Percentiles rank a stretch among this genome's conserved stretches.
Evolutionary conservation across 352 stramenopile species (phyloP).

Genomic region (Globisporangium megalacanthum): DNA sequence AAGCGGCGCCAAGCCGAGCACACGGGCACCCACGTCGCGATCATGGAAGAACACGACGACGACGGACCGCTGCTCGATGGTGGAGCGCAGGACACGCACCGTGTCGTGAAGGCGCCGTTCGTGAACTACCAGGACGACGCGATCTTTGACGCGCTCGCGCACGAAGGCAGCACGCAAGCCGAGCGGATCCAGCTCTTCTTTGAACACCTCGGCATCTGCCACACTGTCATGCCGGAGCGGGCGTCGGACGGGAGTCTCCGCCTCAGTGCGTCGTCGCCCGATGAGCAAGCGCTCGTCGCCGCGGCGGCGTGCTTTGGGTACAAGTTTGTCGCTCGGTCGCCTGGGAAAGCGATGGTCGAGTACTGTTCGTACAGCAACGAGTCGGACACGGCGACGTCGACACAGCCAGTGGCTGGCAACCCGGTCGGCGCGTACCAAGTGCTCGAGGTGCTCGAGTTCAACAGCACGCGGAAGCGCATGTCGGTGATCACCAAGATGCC

Average conservation of each 20-base stretch:
- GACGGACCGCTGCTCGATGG: conserved; percentile 29
- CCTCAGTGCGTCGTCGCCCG: conserved; percentile 89
- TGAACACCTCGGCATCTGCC: conserved; percentile 87
- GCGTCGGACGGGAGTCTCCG: conserved; percentile 78
- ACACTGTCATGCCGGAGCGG: conserved; percentile 98
- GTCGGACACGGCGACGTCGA: conserved; percentile 18
- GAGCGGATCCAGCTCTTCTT: conserved; percentile 70
- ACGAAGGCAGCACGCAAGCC: conserved; percentile 37
- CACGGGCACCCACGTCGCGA: conserved; percentile 12
- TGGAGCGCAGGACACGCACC: conserved; percentile 23
- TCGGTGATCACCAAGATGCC: conserved; percentile 82
- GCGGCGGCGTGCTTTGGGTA: conserved; percentile 81
- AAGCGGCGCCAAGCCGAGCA: conserved; percentile 50
- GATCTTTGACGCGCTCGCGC: conserved; percentile 52
- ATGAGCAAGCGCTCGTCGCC: conserved; percentile 87
- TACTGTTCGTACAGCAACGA: conserved; percentile 46
- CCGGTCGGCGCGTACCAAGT: conserved; percentile 68
- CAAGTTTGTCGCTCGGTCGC: conserved; percentile 64
- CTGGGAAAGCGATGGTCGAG: conserved; percentile 72
- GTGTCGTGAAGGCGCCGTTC: conserved; percentile 65
- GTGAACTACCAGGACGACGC: conserved; percentile 86
- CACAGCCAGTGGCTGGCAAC: conserved; percentile 29
- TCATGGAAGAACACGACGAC: conserved; percentile 27
- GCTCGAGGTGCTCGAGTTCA: conserved; percentile 92
- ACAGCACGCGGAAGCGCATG: conserved; percentile 95